Percentiles rank a stretch among this genome's conserved stretches.
Conservation (phyloP, 331 rosid genomes). For the Rhamnella rubrinervis region DNA sequence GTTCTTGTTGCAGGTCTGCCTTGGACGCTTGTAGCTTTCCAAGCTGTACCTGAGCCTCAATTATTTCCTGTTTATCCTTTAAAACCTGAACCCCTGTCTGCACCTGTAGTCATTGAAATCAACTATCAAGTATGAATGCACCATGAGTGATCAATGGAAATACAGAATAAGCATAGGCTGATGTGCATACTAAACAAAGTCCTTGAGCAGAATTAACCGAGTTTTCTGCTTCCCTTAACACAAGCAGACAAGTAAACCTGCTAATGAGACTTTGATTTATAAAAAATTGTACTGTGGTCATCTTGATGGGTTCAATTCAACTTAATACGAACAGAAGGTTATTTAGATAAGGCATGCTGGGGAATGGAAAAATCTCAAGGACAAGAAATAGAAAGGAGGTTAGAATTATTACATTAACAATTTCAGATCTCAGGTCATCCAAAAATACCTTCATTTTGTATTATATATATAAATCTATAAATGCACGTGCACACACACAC, state of each 20-base stretch:
- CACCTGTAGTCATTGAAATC: conserved; percentile 50
- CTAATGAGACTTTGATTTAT: background rate
- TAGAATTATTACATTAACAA: too few relatives aligned
- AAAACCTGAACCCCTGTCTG: conserved; percentile 67
- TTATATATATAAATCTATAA: too few relatives aligned
- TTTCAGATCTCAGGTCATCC: too few relatives aligned
- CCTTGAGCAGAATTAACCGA: background rate
- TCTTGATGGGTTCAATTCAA: background rate
- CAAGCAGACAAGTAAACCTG: background rate
- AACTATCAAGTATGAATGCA: background rate
- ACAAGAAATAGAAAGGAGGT: too few relatives aligned
- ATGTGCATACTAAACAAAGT: background rate
- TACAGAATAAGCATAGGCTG: background rate
- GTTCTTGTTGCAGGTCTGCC: conserved; percentile 45
- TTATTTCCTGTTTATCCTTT: conserved; percentile 67
- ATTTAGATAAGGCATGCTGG: background rate
- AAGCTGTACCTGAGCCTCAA: conserved; percentile 63
- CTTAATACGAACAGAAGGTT: background rate
- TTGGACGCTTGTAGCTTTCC: conserved; percentile 63
- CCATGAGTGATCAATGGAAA: background rate
- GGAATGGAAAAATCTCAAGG: too few relatives aligned
- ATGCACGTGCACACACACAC: too few relatives aligned
- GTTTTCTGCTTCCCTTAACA: background rate
- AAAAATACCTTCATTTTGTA: too few relatives aligned
- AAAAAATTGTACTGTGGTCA: background rate